Conservation (phyloP, 2,329 filamentous ascomycete genomes). For the Penicillium sp. region DNA sequence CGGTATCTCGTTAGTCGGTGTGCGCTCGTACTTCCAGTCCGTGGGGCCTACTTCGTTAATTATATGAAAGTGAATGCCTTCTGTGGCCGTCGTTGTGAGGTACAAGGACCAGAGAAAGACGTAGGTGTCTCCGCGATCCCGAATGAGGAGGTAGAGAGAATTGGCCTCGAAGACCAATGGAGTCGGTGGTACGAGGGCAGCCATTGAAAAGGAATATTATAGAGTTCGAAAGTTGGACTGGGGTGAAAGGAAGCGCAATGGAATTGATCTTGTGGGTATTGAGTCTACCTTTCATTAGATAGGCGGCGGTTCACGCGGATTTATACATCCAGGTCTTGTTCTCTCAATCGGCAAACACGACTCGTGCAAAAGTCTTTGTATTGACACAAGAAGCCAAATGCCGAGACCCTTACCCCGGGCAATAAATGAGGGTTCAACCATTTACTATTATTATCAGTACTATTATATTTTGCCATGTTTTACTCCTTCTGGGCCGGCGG, state of each 20-base stretch:
- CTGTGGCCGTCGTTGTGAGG: slow-evolving; percentile 11
- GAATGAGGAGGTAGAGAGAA: slow-evolving; percentile 23
- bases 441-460: neutral
- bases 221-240: too few relatives aligned
- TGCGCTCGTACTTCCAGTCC: slow-evolving; percentile 18
- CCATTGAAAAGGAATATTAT: neutral
- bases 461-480: neutral
- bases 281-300: neutral
- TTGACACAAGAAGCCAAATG: too few relatives aligned
- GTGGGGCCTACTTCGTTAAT: slow-evolving; percentile 11
- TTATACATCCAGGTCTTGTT: neutral
- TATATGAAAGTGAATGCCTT: slow-evolving; percentile 20
- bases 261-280: neutral
- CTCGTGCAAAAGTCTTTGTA: too few relatives aligned
- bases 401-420: neutral
- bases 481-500: neutral
- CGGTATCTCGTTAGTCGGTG: slow-evolving; percentile 2
- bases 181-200: neutral
- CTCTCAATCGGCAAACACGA: neutral
- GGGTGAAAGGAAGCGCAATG: neutral
- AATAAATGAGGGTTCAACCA: neutral
- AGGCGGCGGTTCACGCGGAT: neutral
- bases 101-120: slow-evolving; percentile 27
- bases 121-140: slow-evolving; percentile 15
- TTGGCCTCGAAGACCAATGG: slow-evolving; percentile 15